phyloP scores from a whole-genome alignment of 2,329 filamentous ascomycete species.

The Ascochyta fabae region DNA sequence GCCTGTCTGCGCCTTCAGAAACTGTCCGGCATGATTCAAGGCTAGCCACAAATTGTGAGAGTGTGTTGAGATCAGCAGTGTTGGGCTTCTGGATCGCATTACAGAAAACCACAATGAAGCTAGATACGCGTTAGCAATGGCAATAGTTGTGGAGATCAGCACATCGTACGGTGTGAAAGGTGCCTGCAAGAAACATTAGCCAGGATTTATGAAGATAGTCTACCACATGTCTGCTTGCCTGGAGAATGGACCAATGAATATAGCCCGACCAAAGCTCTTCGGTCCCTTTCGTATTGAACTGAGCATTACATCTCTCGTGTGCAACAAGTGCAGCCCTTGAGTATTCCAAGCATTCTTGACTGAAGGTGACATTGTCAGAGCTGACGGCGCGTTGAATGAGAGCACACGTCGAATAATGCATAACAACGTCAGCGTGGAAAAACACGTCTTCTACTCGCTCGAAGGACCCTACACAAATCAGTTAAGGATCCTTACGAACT shows the following conservation, averaged over 20 bases:
- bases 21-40: slow-evolving; percentile 59
- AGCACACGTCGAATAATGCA: slow-evolving; percentile 43
- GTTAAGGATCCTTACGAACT: neutral
- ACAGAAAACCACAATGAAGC: slow-evolving; percentile 58
- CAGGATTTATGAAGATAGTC: slow-evolving; percentile 37
- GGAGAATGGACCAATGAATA: slow-evolving; percentile 41
- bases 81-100: slow-evolving; percentile 60
- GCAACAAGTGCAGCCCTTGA: slow-evolving; percentile 41
- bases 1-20: slow-evolving; percentile 65
- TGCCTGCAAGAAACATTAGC: slow-evolving; percentile 40
- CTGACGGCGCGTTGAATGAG: slow-evolving; percentile 43
- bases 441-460: slow-evolving; percentile 40
- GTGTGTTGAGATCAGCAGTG: slow-evolving; percentile 59
- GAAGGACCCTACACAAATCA: slow-evolving; percentile 16
- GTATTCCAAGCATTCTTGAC: slow-evolving; percentile 40
- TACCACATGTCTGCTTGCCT: slow-evolving; percentile 3
- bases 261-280: slow-evolving; percentile 46
- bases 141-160: neutral
- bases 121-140: neutral
- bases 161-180: slow-evolving; percentile 54
- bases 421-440: slow-evolving; percentile 40
- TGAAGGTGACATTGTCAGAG: slow-evolving; percentile 41
- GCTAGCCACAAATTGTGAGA: slow-evolving; percentile 64
- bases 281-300: slow-evolving; percentile 42
- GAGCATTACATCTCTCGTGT: slow-evolving; percentile 36